Base-by-base conservation (phyloP, 2,329 filamentous ascomycete genomes). In the Dactylellina cionopaga region DNA sequence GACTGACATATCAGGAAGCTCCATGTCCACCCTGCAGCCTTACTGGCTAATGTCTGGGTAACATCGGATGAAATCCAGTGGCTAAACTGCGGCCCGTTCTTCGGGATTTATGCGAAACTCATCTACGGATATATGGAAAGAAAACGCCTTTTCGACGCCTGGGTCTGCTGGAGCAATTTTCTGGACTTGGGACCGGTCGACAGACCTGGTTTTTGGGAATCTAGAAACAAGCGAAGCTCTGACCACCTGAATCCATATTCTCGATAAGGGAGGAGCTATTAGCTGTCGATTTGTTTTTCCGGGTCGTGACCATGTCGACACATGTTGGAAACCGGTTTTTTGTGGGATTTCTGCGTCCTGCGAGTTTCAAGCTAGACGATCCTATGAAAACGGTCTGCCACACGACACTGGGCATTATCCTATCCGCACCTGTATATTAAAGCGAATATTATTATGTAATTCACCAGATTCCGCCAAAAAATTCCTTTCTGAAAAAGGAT, bases 1-100 rank as follows among this genome's bases (percentile, higher is more conserved):
- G 54, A 47, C 13, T n/a, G 22, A 59, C 63, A 46, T 29, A 68
- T 59, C 25, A 46, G 63, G 63, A 68, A 68, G 63, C 46, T 68
- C 33, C 35, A 25, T 43, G 11, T 13, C 17, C 51, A 35, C 46
- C 52, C 15, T 51, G 52, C 46, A 66, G 24, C 54, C 52, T 33
- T 47, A 60, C 11, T 31, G 39, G 54, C 37, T 68, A 43, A 68
- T 37, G 51, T 39, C n/a, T 49, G 41, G 19, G 24, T 19, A 25
- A 19, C 29, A 39, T 47, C 41, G 47, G 49, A 49, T 41, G 41
- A 49, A 64, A 19, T 5, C 9, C 24, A 22, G 10, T 51, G n/a
- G 43, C 22, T 51, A 25, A 33, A 13, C 24, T 31, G 22, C 41
- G 41, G 62, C 43, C 62, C 33, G 31, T 10, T n/a, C 15, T 49